Base-by-base conservation (phyloP, 1,139 yeast species). In the Geotrichum histeridarum region DNA sequence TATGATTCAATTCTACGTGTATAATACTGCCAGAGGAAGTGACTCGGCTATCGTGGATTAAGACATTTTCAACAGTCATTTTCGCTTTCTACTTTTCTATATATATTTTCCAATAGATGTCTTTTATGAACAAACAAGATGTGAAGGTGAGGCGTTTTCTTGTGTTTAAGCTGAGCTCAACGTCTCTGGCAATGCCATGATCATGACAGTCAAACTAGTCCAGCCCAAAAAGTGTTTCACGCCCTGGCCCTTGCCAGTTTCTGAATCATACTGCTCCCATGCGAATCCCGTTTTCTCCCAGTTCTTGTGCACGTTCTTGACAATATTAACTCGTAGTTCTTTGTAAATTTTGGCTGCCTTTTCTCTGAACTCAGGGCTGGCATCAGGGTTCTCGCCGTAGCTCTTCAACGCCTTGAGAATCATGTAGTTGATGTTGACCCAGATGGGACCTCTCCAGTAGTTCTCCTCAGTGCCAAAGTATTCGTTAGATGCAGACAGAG, bases 361-460 rank as follows among this genome's bases (percentile, higher is more conserved):
- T 1, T 75, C 70, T 54, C 64, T 64, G 8, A 63, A 63, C 30
- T 59, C 57, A 18, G 59, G 54, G 11, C 60, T 60, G 4, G 59
- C 58, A 8, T 62, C 60, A 30, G 61, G 57, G 36, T 59, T 42
- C 30, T 55, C 55, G 9, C 63, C 67, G 61, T 91, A 93, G 65
- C 80, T 72, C 51, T 74, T 70, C 59, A 94, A 73, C 8, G 88
- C 78, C 55, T 90, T 94, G 50, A 93, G 74, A 7, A 84, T 75
- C 69, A 93, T 74, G 66, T 89, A 91, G 71, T 94, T 94, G 66
- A 93, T 86, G 67, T 90, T 87, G 63, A 90, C 75, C 99, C 99
- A 94, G 43, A 93, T 77, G 17, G 96, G 91, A 0, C 97, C 94
- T 58, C 96, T 79, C 99, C 99, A 93, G 72, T 93, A 93, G 69